Evolutionary conservation across 208 protist species (phyloP).

Genomic region (Novymonas esmeraldas): DNA sequence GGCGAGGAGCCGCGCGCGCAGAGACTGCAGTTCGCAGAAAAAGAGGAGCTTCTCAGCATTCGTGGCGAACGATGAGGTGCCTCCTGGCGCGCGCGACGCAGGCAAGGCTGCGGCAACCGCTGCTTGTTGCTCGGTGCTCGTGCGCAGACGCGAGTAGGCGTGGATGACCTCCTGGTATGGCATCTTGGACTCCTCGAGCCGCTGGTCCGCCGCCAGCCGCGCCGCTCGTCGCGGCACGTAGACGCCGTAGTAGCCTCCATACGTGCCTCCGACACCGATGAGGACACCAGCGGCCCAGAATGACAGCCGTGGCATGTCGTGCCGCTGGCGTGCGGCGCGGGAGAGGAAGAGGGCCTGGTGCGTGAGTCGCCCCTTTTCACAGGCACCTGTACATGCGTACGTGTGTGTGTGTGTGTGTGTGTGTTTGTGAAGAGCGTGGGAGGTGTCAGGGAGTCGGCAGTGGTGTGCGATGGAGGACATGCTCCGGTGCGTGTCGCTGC

Average conservation of each 20-base stretch:
- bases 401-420: too few relatives aligned
- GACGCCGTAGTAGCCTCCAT: slow-evolving; percentile 48
- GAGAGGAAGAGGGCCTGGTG: background rate
- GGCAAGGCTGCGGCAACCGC: background rate
- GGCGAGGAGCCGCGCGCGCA: slow-evolving; percentile 38
- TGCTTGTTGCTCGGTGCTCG: slow-evolving; percentile 21
- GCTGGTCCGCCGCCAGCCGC: slow-evolving; percentile 13
- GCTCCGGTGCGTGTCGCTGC: too few relatives aligned
- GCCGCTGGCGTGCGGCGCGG: background rate
- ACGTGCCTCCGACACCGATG: slow-evolving; percentile 27
- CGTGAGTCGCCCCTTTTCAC: too few relatives aligned
- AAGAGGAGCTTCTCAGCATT: slow-evolving; percentile 58
- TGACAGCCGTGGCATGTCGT: slow-evolving; percentile 19
- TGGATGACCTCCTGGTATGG: slow-evolving; percentile 28
- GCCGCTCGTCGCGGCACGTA: slow-evolving; percentile 36
- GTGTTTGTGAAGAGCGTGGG: too few relatives aligned
- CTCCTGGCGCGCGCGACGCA: background rate
- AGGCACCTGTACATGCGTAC: too few relatives aligned
- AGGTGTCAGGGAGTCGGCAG: too few relatives aligned
- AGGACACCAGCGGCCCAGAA: slow-evolving; percentile 31
- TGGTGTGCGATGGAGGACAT: too few relatives aligned
- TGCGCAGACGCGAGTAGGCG: slow-evolving; percentile 25
- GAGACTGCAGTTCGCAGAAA: slow-evolving; percentile 59
- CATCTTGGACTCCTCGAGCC: slow-evolving; percentile 9
- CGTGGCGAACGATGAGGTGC: slow-evolving; percentile 31